A percentile compares a stretch with the other conserved stretches of the same genome.
phyloP scores from a whole-genome alignment of 257 asterid species.

The Fraxinus quadrangulata region DNA sequence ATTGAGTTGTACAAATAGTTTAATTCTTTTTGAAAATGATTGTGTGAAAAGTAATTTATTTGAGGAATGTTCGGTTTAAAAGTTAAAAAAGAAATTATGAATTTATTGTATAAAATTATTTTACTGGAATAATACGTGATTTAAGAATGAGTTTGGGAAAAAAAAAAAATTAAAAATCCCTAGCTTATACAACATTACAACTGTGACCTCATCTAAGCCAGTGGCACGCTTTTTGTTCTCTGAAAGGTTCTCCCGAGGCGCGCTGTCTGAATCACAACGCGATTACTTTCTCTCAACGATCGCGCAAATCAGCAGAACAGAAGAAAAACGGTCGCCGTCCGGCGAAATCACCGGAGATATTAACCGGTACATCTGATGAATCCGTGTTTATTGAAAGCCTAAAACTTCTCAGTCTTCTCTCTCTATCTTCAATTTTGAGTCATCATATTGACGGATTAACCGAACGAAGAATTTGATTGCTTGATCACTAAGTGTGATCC shows the following conservation, averaged over 20 bases:
- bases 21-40: too few species aligned
- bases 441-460: neutral
- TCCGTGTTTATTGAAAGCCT: neutral
- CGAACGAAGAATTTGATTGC: constrained; percentile 15
- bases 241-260: neutral
- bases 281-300: neutral
- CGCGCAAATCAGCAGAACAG: neutral
- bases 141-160: too few species aligned
- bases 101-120: too few species aligned
- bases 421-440: neutral
- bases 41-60: too few species aligned
- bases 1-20: too few species aligned
- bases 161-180: too few species aligned
- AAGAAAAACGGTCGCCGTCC: neutral
- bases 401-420: neutral
- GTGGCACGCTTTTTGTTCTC: neutral
- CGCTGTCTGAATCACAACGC: neutral
- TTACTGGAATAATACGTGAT: too few species aligned
- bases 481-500: constrained; percentile 27
- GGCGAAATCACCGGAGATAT: neutral
- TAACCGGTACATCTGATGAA: neutral
- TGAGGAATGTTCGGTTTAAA: too few species aligned
- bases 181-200: too few species aligned
- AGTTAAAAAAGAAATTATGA: too few species aligned
- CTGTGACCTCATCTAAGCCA: neutral